phyloP scores from a whole-genome alignment of 1,284 basidiomycete genomes.

The Meira nashicola region DNA sequence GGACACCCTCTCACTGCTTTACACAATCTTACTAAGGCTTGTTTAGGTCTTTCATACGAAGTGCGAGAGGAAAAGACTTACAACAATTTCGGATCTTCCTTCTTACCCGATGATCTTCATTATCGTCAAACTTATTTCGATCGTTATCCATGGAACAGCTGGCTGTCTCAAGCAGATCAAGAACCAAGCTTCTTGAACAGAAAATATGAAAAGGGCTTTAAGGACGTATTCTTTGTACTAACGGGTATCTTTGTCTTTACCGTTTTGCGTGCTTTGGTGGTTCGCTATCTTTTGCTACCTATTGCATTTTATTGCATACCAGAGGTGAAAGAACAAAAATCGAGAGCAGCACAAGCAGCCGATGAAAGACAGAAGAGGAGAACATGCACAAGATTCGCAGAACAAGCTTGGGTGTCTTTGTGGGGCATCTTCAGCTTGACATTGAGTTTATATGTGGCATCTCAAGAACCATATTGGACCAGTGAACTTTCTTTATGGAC shows the following conservation, averaged over 20 bases:
- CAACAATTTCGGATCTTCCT: not conserved
- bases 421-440: slow-evolving; percentile 74
- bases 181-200: not conserved
- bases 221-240: slow-evolving; percentile 38
- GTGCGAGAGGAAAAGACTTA: not conserved
- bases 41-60: slow-evolving; percentile 32
- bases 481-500: slow-evolving; percentile 44
- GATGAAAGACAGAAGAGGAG: slow-evolving; percentile 13
- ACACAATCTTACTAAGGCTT: slow-evolving; percentile 38
- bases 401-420: slow-evolving; percentile 83
- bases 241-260: slow-evolving; percentile 42
- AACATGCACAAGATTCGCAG: slow-evolving; percentile 63
- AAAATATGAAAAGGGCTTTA: slow-evolving; percentile 18
- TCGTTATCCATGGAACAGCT: slow-evolving; percentile 8
- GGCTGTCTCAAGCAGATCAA: not conserved
- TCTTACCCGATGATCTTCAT: not conserved
- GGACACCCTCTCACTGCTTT: slow-evolving; percentile 41
- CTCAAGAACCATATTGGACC: slow-evolving; percentile 72
- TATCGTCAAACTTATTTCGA: slow-evolving; percentile 2
- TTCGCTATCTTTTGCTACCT: slow-evolving; percentile 37
- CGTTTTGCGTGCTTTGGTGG: slow-evolving; percentile 30
- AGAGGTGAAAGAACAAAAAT: slow-evolving; percentile 1
- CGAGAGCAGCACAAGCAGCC: slow-evolving; percentile 5
- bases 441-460: slow-evolving; percentile 79
- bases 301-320: slow-evolving; percentile 26